Conservation (phyloP, 164 flowering plant genomes). For the Buxus sempervirens region DNA sequence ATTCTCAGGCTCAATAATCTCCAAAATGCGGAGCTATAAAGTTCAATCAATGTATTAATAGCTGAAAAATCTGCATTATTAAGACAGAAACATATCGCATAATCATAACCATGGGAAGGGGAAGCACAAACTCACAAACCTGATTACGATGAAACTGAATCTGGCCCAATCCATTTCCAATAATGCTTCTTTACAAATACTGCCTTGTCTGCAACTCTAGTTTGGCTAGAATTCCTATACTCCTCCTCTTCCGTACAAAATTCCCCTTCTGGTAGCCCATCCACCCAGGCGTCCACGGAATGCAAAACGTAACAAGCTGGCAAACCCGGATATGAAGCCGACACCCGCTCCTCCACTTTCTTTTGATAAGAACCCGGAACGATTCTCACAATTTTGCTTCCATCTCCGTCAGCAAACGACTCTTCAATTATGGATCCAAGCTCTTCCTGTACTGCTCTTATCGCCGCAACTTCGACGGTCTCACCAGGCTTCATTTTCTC, state of each 20-base stretch:
- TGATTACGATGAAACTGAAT: not conserved
- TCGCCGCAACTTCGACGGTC: slow-evolving; percentile 49
- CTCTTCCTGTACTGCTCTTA: slow-evolving; percentile 76
- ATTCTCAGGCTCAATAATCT: not conserved
- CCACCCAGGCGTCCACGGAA: slow-evolving; percentile 68
- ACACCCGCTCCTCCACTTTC: slow-evolving; percentile 76
- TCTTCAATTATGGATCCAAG: slow-evolving; percentile 50
- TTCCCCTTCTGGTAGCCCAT: slow-evolving; percentile 74
- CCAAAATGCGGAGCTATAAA: not conserved
- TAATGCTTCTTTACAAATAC: slow-evolving; percentile 7
- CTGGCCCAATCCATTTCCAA: slow-evolving; percentile 4
- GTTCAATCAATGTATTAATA: not conserved
- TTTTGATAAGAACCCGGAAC: slow-evolving; percentile 51
- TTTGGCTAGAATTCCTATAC: slow-evolving; percentile 31
- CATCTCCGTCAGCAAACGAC: slow-evolving; percentile 1
- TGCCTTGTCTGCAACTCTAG: not conserved
- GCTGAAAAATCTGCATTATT: not conserved
- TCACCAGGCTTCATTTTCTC: slow-evolving; percentile 96
- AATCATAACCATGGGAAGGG: not conserved
- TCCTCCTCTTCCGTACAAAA: slow-evolving; percentile 79
- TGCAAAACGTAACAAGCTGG: slow-evolving; percentile 84
- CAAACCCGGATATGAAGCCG: slow-evolving; percentile 87
- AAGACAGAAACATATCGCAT: not conserved
- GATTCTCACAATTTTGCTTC: slow-evolving; percentile 34
- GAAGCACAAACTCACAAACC: slow-evolving; percentile 10